A percentile compares a stretch with the other conserved stretches of the same genome.
Evolutionary conservation across 352 stramenopile genomes (phyloP).

Genomic region (Pilasporangium apinafurcum): DNA sequence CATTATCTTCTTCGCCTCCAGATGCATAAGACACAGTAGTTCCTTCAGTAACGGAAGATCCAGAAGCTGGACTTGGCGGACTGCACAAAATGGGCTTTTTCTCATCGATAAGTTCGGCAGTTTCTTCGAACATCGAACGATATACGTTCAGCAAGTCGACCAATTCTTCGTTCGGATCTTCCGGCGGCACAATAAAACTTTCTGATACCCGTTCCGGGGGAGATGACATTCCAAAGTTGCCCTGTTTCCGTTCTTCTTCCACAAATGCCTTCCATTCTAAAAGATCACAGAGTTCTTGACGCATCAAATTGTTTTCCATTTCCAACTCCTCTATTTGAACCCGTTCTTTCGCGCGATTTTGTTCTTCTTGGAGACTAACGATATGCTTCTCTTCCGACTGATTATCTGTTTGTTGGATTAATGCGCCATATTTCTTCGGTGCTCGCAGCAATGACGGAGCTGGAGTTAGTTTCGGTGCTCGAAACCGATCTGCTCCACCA

Average conservation of each 20-base stretch:
- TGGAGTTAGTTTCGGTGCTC: slow-evolving; percentile 5
- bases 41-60: slow-evolving; percentile 62
- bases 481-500: slow-evolving; percentile 29
- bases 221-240: slow-evolving; percentile 15
- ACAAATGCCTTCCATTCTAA: slow-evolving; percentile 70
- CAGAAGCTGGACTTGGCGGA: slow-evolving; percentile 40
- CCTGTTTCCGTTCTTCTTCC: slow-evolving; percentile 32
- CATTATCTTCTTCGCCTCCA: slow-evolving; percentile 16
- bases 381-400: slow-evolving; percentile 36
- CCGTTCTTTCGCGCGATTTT: slow-evolving; percentile 29
- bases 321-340: no score
- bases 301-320: slow-evolving; percentile 62
- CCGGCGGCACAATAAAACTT: slow-evolving; percentile 5
- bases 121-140: slow-evolving; percentile 53
- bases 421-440: slow-evolving; percentile 41
- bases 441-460: slow-evolving; percentile 28
- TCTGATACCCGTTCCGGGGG: slow-evolving; percentile 6
- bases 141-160: slow-evolving; percentile 65
- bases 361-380: no score
- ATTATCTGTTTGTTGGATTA: slow-evolving; percentile 28
- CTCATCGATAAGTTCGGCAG: slow-evolving; percentile 43
- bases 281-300: slow-evolving; percentile 57
- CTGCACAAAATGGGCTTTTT: slow-evolving; percentile 41
- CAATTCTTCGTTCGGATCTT: slow-evolving; percentile 30
- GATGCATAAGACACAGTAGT: slow-evolving; percentile 60